These are phyloP conservation scores for Nepenthes gracilis DNA, from an alignment of 148 eudicot genomes.

Conservation along the genomic window DNA sequence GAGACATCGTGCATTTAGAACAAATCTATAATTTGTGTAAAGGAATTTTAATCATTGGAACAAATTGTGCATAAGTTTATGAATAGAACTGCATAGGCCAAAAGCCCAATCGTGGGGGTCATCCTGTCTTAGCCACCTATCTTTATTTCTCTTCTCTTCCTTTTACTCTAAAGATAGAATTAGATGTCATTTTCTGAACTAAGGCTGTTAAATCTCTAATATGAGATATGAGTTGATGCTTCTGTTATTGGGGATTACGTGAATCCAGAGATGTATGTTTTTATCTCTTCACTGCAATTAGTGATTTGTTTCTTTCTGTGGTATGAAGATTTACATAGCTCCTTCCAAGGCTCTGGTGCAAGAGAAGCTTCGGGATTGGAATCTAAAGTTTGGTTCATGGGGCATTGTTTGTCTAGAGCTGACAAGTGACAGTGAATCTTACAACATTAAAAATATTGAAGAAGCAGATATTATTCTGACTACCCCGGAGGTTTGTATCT, in stretches of 20 bases:
- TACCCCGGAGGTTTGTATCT: slow-evolving; percentile 73
- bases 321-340: slow-evolving; percentile 70
- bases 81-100: too few relatives aligned
- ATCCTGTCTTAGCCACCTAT: too few relatives aligned
- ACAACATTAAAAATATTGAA: slow-evolving; percentile 53
- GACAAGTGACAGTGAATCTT: slow-evolving; percentile 86
- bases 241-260: not conserved
- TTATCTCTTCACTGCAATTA: not conserved
- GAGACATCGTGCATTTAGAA: too few relatives aligned
- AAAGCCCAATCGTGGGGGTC: too few relatives aligned
- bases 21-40: too few relatives aligned
- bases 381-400: slow-evolving; percentile 54
- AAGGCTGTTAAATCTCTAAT: not conserved
- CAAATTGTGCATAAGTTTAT: too few relatives aligned
- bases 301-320: too few relatives aligned
- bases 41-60: too few relatives aligned
- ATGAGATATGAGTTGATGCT: not conserved
- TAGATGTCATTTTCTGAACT: too few relatives aligned
- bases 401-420: slow-evolving; percentile 89
- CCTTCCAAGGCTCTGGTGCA: slow-evolving; percentile 98
- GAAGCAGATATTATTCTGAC: slow-evolving; percentile 92
- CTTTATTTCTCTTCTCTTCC: too few relatives aligned
- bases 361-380: slow-evolving; percentile 95
- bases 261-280: not conserved
- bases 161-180: too few relatives aligned